A percentile compares a stretch with the other conserved stretches of the same genome.
Evolutionary conservation across 164 flowering plant species (phyloP).

Genomic region (Aristolochia fimbriata): DNA sequence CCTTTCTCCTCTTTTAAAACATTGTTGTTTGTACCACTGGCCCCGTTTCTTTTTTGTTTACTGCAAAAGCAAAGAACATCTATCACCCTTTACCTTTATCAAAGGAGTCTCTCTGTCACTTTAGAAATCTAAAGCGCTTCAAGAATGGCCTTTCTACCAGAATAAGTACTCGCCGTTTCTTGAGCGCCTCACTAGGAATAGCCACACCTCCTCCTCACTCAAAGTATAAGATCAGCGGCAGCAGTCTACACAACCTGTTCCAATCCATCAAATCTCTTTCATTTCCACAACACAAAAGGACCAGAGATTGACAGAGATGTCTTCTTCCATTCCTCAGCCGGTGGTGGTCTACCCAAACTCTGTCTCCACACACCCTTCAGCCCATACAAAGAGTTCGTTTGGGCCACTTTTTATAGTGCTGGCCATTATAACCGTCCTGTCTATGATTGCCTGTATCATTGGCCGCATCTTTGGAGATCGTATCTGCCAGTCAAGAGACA

Average conservation of each 20-base stretch:
- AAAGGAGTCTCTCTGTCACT: constrained; percentile 5
- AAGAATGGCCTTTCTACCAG: too few relatives aligned
- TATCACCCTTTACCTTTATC: constrained; percentile 15
- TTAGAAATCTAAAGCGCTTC: not conserved
- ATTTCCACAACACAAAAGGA: not conserved
- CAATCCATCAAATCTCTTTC: not conserved
- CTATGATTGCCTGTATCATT: constrained; percentile 57
- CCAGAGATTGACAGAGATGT: too few relatives aligned
- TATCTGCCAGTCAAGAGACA: constrained; percentile 10
- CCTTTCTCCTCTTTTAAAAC: constrained; percentile 14
- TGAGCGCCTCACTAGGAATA: not conserved
- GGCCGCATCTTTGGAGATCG: constrained; percentile 52
- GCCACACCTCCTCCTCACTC: constrained; percentile 5
- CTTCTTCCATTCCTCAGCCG: constrained; percentile 9
- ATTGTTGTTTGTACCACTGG: not conserved
- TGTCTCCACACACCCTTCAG: constrained; percentile 5
- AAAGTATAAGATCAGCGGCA: constrained; percentile 8
- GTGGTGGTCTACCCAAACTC: constrained; percentile 18
- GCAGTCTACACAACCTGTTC: not conserved
- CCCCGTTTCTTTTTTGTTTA: not conserved
- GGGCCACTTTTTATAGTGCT: constrained; percentile 71
- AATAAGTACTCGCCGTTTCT: constrained; percentile 1
- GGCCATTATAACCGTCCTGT: constrained; percentile 53
- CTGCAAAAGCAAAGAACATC: constrained; percentile 10
- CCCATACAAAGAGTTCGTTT: constrained; percentile 58